Base-by-base conservation (phyloP, 2,329 filamentous ascomycete species). In the Aspergillus intermedius region DNA sequence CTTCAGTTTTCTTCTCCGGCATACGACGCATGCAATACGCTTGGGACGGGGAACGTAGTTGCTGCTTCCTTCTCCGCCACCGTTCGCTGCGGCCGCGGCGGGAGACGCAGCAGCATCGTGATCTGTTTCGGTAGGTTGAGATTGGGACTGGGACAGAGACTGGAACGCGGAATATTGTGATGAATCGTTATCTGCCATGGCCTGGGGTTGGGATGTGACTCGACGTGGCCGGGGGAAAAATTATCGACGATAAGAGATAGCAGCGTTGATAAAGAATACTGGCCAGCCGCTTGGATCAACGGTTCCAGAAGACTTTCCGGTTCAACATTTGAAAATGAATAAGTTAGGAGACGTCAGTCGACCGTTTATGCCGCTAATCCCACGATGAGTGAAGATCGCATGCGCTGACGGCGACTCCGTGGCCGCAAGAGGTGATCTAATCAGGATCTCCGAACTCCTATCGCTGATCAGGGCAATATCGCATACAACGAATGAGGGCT, bases 1-100 rank as follows among this genome's bases (percentile, higher is more conserved):
- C 70, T 87, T 86, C 57, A 96, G 76, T 73, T 97, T 97, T 65
- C 91, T 81, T 71, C 91, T 93, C 60, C 91, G 80, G 66, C 93
- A 98, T 54, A 97, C 84, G 64, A 95, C 88, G 68, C 93, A 98
- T 34, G 93, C 93, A 60, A 97, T 87, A 58, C 91, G 82, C 76
- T 97, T 97, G n/a, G 85, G 84, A 61, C 88, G 88, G 44, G 87
- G 84, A 19, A 88, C 76, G 54, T 83, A 82, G 57, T 79, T 77
- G 52, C 70, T 62, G 49, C 68, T 67, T 30, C 25, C 37, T 5
- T 40, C 37, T 21, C 37, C 37, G 51, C 75, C 73, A 50, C 73
- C 72, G 48, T 66, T 61, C 21, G 51, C 52, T 64, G 59, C 70
- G 48, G 66, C 63, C 43, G 69, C 59, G 60, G 62, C 50, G 10